Conservation (phyloP, 1,284 basidiomycete genomes). For the Amylostereum chailletii region DNA sequence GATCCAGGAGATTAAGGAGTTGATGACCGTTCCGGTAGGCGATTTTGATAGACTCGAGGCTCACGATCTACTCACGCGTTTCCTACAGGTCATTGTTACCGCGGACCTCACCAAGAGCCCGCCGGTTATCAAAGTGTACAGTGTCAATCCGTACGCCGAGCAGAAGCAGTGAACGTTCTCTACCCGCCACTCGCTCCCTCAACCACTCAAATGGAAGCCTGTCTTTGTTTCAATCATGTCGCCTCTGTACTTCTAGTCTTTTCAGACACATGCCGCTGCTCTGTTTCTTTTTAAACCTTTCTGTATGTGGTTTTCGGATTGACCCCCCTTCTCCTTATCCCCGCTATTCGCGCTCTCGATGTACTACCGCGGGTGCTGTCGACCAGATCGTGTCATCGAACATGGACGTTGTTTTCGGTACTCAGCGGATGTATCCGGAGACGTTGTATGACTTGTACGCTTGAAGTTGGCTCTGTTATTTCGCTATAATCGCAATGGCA, state of each 20-base stretch:
- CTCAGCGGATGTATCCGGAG: no score
- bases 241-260: conserved; percentile 1
- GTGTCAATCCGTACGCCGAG: conserved; percentile 75
- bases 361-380: no score
- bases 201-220: neutral
- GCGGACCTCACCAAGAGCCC: conserved; percentile 91
- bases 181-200: neutral
- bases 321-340: no score
- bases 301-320: neutral
- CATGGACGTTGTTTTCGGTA: no score
- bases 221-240: neutral
- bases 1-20: conserved; percentile 87
- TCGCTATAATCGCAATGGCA: no score
- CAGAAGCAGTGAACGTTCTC: conserved; percentile 7
- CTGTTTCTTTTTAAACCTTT: neutral
- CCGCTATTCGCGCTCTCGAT: no score
- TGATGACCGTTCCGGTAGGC: conserved; percentile 85
- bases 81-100: conserved; percentile 75
- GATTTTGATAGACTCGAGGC: conserved; percentile 7
- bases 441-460: no score
- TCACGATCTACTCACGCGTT: conserved; percentile 1
- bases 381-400: no score
- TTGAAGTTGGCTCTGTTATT: no score
- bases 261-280: neutral
- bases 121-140: conserved; percentile 89